These are phyloP conservation scores for Rhododendron mucronatum DNA, from an alignment of 148 eudicot species.

Conservation along the genomic window DNA sequence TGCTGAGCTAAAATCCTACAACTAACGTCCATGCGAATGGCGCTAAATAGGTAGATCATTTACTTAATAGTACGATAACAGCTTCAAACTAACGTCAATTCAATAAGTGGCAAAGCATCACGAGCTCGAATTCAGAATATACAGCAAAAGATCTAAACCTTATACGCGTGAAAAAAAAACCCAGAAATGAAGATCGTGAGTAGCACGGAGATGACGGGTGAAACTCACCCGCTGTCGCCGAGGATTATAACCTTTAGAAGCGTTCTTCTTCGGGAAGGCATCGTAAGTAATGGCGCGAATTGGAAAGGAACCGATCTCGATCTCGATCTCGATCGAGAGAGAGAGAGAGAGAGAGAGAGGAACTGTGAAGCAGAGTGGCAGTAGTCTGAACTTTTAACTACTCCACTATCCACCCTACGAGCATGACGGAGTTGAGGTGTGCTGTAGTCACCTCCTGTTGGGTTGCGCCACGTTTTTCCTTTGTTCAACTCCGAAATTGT, in stretches of 20 bases:
- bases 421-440: background rate
- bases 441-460: background rate
- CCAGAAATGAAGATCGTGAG: conserved; percentile 1
- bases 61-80: background rate
- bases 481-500: too few species aligned
- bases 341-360: conserved; percentile 15
- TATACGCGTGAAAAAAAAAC: background rate
- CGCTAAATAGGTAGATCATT: background rate
- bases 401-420: background rate
- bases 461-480: background rate
- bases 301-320: conserved; percentile 2
- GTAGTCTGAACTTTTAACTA: background rate
- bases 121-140: background rate
- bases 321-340: background rate
- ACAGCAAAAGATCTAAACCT: background rate
- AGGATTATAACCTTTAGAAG: conserved; percentile 96
- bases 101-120: background rate
- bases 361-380: background rate
- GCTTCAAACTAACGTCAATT: background rate
- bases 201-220: background rate
- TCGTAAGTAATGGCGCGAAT: conserved; percentile 24
- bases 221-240: conserved; percentile 89
- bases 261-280: conserved; percentile 89
- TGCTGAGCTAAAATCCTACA: background rate
- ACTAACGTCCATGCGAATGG: background rate